Evolutionary conservation across 2,329 filamentous ascomycete genomes (phyloP), one percentile per base, ranked within the genome.

Genomic region (Raffaelea ambrosiae): DNA sequence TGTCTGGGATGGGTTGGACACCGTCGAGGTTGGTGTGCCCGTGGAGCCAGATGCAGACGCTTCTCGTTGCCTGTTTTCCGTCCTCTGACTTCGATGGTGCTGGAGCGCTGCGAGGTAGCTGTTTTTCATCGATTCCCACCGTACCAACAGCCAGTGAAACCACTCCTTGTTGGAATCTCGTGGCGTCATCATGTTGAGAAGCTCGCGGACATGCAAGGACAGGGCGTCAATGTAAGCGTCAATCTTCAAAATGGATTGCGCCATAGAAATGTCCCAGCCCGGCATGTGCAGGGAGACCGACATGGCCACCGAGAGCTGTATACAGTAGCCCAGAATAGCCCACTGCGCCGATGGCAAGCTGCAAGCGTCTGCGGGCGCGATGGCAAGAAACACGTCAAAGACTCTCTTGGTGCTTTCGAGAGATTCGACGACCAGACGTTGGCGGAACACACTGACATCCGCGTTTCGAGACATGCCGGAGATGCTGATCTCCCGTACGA

Each of bases 391-490:
- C 2, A 23, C 23, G 26, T 48, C 41, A 7, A 48, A 36, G 20
- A 48, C 40, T 8, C 29, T 19, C 26, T 35, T 44, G 13, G 23
- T 39, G 41, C 41, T 44, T 14, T 48, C 42, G 13, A 48, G 20
- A 1, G 41, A n/a, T 14, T 38, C 46, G 3, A 48, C 18, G 35
- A 44, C 29, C 9, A 44, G 19, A 5, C 46, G 46, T 16, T 40
- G 39, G 19, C 46, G 46, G 10, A 40, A 44, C 14, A 48, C 19
- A 16, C 33, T 40, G 18, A 44, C 35, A 4, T 48, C 46, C 10
- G 35, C 8, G 41, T 19, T 44, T 19, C 40, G 46, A 9, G 46
- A 40, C 41, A 48, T 44, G 36, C 46, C 46, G 21, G 46, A 48
- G 2, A 48, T 19, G 36, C 46, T 48, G n/a, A 48, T 41, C 23